A percentile compares a stretch with the other conserved stretches of the same genome.
Conservation (phyloP, 2,329 filamentous ascomycete genomes). For the Bipolaris cookei region DNA sequence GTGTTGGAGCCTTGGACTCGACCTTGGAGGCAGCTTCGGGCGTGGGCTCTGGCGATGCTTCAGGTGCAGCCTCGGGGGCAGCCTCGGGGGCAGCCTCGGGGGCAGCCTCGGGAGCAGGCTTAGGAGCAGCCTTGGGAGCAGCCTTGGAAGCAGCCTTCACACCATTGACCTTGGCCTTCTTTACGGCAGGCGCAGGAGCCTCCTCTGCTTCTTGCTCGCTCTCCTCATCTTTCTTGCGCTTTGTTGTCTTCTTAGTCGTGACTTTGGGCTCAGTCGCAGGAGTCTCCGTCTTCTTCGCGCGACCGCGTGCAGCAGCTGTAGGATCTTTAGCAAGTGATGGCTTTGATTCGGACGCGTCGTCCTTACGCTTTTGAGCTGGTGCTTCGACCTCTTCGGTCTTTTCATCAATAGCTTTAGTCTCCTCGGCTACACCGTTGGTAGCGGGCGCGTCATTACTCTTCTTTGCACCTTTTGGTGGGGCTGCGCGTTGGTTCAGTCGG, state of each 20-base stretch:
- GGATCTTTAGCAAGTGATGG: conserved; percentile 17
- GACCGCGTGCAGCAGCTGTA: conserved; percentile 28
- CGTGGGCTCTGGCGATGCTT: not conserved
- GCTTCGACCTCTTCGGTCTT: conserved; percentile 10
- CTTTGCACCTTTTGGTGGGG: conserved; percentile 33
- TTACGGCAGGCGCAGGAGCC: conserved; percentile 29
- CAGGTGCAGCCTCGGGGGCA: not conserved
- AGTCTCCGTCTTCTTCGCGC: conserved; percentile 38
- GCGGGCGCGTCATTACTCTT: conserved; percentile 28
- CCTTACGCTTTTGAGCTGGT: conserved; percentile 22
- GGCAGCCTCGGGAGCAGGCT: not conserved
- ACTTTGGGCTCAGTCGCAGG: conserved; percentile 26
- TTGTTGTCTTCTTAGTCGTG: conserved; percentile 27
- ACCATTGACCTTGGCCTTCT: conserved; percentile 33
- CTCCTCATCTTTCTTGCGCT: conserved; percentile 43
- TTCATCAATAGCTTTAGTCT: conserved; percentile 9
- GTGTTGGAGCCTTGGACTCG: conserved; percentile 12
- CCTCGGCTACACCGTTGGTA: conserved; percentile 20
- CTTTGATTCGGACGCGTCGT: conserved; percentile 15
- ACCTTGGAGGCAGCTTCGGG: not conserved
- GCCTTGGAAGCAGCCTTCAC: conserved; percentile 25
- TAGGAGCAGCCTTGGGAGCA: conserved; percentile 1
- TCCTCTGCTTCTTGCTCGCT: conserved; percentile 29
- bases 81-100: not conserved
- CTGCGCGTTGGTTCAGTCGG: conserved; percentile 25